Base-by-base conservation (phyloP, 495 filamentous ascomycete species). In the Mycothermus thermophilus region DNA sequence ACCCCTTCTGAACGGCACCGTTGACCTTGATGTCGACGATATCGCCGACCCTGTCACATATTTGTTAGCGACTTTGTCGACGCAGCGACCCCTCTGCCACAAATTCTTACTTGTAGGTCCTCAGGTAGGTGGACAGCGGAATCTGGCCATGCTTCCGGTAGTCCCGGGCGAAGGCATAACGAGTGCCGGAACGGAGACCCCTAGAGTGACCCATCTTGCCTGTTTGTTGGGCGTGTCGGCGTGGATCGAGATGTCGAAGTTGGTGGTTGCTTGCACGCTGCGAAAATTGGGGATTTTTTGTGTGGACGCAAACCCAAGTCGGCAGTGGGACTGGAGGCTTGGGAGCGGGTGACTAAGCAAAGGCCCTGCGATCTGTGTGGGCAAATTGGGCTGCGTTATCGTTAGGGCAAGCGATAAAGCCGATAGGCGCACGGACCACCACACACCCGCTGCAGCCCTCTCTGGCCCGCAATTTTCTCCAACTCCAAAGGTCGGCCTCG, bases 21-120 rank as follows among this genome's bases (percentile, higher is more conserved):
- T 95, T 94, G 52, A 79, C 80, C 67, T 87, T 86, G 61, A 95
- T 78, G 57, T 95, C 87, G 52, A 95, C 87, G 52, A 95, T 93
- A 50, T 95, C 87, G 59, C 87, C 90, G 58, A 97, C 90, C 63
- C 83, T 93, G 30, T 23, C 22, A 6, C 22, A n/a, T 33, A 26
- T 34, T 36, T 46, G 57, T 66, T 38, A 66, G 58, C 52, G 6
- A 19, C 32, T 27, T 95, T 87, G 59, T 87, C 90, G 58, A 97
- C 90, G 63, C 83, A 92, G 30, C 21, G 6, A 6, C 22, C n/a
- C 32, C 24, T 34, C 36, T 46, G 57, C 65, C 37, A 66, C 57
- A 51, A 5, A 19, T 31, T 27, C 58, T 43, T 75, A 86, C 79
- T 77, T 82, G 77, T 90, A 95, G 59, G 80, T 74, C 63, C 77